Percentiles rank a stretch among this genome's conserved stretches.
Evolutionary conservation across 441 rosid genomes (phyloP).

Genomic region (Breynia disticha): DNA sequence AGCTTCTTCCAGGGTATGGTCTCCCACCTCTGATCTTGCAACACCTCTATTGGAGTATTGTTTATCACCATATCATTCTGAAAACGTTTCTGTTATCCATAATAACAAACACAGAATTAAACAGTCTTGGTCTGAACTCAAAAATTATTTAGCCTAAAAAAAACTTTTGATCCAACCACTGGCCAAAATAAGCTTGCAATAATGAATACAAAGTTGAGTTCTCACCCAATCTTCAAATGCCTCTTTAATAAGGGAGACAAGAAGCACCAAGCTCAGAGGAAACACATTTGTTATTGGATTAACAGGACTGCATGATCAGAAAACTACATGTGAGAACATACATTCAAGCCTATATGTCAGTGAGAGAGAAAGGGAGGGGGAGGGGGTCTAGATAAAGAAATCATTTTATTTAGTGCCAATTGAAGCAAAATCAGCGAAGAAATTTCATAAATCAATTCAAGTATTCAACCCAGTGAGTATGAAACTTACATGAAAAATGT

Average conservation of each 20-base stretch:
- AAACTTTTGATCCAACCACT: conserved; percentile 3
- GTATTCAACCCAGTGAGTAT: too few species aligned
- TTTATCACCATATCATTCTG: conserved; percentile 97
- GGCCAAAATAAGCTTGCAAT: conserved; percentile 6
- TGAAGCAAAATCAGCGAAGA: too few species aligned
- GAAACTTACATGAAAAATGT: background rate
- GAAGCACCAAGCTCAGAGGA: conserved; percentile 89
- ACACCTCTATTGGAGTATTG: conserved; percentile 63
- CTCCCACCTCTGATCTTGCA: conserved; percentile 81
- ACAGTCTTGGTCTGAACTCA: conserved; percentile 5
- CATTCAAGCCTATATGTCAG: background rate
- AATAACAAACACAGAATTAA: conserved; percentile 8
- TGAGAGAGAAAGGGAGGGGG: background rate
- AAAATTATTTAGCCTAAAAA: conserved; percentile 3
- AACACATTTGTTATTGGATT: conserved; percentile 90
- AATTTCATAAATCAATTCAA: too few species aligned
- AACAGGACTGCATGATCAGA: conserved; percentile 77
- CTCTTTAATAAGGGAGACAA: conserved; percentile 95
- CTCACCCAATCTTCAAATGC: conserved; percentile 99
- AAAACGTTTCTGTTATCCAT: conserved; percentile 74
- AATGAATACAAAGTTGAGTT: conserved; percentile 15
- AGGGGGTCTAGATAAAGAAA: too few species aligned
- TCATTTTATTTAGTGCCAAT: too few species aligned
- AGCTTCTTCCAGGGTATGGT: conserved; percentile 81
- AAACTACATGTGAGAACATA: conserved; percentile 6